A percentile compares a stretch with the other conserved stretches of the same genome.
These are phyloP conservation scores for Blastobotrys aristatus DNA, from an alignment of 1,139 yeast species.

Conservation along the genomic window DNA sequence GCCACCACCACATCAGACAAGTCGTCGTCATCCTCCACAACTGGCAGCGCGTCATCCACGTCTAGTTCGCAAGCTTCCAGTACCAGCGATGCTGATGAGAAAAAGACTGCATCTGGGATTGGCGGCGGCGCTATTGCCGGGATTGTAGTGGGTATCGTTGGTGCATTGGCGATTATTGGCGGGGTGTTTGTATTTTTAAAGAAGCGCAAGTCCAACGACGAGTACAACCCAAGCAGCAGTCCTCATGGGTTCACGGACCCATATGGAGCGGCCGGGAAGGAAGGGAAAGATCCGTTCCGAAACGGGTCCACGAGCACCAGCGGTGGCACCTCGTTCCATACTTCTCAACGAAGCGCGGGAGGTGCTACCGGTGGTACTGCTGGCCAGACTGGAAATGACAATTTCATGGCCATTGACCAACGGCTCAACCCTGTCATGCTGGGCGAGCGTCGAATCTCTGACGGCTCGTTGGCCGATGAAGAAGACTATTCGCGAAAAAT, in stretches of 20 bases:
- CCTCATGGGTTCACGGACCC: conserved; percentile 20
- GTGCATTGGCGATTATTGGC: conserved; percentile 41
- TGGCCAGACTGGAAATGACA: neutral
- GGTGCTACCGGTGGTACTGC: conserved; percentile 3
- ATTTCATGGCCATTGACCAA: conserved; percentile 58
- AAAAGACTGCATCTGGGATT: conserved; percentile 29
- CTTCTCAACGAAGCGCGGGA: neutral
- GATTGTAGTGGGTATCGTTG: conserved; percentile 31
- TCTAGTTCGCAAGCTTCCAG: conserved; percentile 19
- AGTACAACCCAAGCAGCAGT: conserved; percentile 19
- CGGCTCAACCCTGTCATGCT: conserved; percentile 63
- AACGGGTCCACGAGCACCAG: conserved; percentile 17
- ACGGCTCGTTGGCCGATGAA: conserved; percentile 74
- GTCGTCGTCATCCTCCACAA: conserved; percentile 21
- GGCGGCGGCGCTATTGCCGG: conserved; percentile 34
- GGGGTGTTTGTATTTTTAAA: conserved; percentile 43
- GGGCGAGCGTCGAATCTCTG: conserved; percentile 68
- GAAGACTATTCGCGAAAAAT: conserved; percentile 71
- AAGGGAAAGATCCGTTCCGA: conserved; percentile 30
- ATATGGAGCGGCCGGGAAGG: conserved; percentile 15
- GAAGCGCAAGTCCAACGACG: conserved; percentile 34
- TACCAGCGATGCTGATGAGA: conserved; percentile 46
- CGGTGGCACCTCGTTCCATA: conserved; percentile 1
- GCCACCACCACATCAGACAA: conserved; percentile 26
- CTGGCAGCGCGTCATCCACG: conserved; percentile 20